These are phyloP conservation scores for Penicillium fuscoglaucum DNA, from an alignment of 2,329 filamentous ascomycete species.

Conservation along the genomic window DNA sequence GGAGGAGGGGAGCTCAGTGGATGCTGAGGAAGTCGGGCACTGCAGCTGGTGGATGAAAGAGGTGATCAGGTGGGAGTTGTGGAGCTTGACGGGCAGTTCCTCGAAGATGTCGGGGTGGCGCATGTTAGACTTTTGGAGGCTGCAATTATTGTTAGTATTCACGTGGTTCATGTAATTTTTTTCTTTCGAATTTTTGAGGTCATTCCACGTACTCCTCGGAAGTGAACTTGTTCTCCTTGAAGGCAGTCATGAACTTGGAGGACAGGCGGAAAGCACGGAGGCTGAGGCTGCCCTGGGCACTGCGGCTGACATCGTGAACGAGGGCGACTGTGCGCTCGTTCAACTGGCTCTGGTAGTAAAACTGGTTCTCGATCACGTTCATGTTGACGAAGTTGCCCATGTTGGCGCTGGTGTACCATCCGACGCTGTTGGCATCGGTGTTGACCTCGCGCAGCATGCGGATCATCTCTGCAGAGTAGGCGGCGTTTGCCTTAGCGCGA, in stretches of 20 bases:
- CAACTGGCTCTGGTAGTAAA: constrained; percentile 88
- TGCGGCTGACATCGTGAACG: constrained; percentile 93
- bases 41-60: constrained; percentile 93
- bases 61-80: constrained; percentile 97
- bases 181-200: neutral
- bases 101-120: constrained; percentile 90
- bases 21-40: constrained; percentile 61
- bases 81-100: constrained; percentile 84
- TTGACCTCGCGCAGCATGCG: constrained; percentile 95
- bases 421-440: constrained; percentile 94
- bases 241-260: constrained; percentile 81
- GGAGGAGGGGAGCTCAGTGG: constrained; percentile 74
- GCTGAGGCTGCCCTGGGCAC: constrained; percentile 85
- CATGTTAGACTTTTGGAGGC: constrained; percentile 90
- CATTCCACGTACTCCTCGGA: constrained; percentile 75
- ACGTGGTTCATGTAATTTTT: neutral
- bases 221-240: constrained; percentile 97
- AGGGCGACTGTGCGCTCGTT: constrained; percentile 86
- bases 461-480: constrained; percentile 96
- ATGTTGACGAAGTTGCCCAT: constrained; percentile 98
- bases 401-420: constrained; percentile 97
- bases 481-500: constrained; percentile 82
- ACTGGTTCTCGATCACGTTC: constrained; percentile 96
- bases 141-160: constrained; percentile 44
- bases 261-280: constrained; percentile 89